Base-by-base conservation (phyloP, 306 rosid genomes). In the Fragaria vesca region DNA sequence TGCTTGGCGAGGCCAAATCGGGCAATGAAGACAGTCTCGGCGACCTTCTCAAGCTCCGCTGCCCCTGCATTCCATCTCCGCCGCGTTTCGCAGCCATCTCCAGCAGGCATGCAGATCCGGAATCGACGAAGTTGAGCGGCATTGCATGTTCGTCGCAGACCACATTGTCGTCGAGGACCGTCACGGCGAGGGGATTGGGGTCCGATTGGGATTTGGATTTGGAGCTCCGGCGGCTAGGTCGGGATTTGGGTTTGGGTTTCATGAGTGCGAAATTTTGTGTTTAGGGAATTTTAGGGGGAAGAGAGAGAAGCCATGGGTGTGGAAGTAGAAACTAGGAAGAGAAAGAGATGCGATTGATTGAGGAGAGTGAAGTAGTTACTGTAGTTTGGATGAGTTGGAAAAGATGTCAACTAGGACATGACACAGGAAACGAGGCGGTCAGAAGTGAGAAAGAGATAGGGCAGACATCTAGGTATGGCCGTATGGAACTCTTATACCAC, bases 31-130 rank as follows among this genome's bases (percentile, higher is more conserved):
- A 40, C 0, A 84, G 70, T 12, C 87, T 73, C 20, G 80, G 81
- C 40, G 91, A 90, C 76, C 82, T 85, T 69, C 86, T 68, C 66
- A 62, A 20, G 69, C 26, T 36, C 51, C 2, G 46, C 63, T 2
- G 47, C 48, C 20, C 55, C 43, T 55, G 80, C 69, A 72, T 69
- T 69, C 74, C 20, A 6, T 5, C 24, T 0, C 13, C 34, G 15
- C 18, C 13, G 20, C 51, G 30, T 76, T 60, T 51, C n/a, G 0
- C 61, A 4, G 10, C 66, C 18, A 21, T 72, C 4, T 8, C 47
- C 24, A 15, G 34, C 42, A 8, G 32, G 32, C 65, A 0, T 60
- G 51, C 34, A 43, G 50, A 16, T 52, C 18, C 12, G 18, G 80
- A 51, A 38, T 57, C 10, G 47, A 15, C 8, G 24, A 71, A 13